These are phyloP conservation scores for Metahyphopichia silvanorum DNA, from an alignment of 805 yeast genomes.

Conservation along the genomic window DNA sequence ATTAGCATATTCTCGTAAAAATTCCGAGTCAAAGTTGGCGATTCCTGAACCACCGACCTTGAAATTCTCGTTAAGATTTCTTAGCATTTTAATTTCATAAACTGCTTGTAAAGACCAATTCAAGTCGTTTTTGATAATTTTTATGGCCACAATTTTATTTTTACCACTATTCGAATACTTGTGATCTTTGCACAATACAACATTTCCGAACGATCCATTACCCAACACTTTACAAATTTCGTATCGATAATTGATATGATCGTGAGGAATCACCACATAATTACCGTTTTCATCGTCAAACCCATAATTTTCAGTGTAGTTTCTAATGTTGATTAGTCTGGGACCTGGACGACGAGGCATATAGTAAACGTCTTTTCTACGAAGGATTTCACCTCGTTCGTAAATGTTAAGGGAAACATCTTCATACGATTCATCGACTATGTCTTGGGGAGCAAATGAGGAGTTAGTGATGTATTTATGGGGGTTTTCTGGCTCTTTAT, in stretches of 20 bases:
- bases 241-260: constrained; percentile 75
- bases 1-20: constrained; percentile 10
- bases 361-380: constrained; percentile 48
- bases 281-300: constrained; percentile 71
- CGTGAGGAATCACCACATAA: constrained; percentile 52
- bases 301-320: constrained; percentile 53
- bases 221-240: constrained; percentile 62
- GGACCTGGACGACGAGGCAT: constrained; percentile 33
- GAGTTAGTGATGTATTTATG: not conserved
- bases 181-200: constrained; percentile 66
- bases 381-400: constrained; percentile 59
- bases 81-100: constrained; percentile 68
- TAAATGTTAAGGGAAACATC: constrained; percentile 39
- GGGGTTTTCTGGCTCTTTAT: constrained; percentile 1
- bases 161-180: constrained; percentile 24
- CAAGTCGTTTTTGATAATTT: constrained; percentile 70
- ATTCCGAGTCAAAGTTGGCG: constrained; percentile 3
- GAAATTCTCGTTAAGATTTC: constrained; percentile 33
- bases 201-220: constrained; percentile 81
- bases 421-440: not conserved
- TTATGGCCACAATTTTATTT: constrained; percentile 62
- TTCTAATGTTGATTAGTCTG: constrained; percentile 28
- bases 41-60: constrained; percentile 1
- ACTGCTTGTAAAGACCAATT: constrained; percentile 76
- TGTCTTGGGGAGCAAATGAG: constrained; percentile 1